Conservation (phyloP, 2,329 filamentous ascomycete species). For the Colletotrichum magnum region DNA sequence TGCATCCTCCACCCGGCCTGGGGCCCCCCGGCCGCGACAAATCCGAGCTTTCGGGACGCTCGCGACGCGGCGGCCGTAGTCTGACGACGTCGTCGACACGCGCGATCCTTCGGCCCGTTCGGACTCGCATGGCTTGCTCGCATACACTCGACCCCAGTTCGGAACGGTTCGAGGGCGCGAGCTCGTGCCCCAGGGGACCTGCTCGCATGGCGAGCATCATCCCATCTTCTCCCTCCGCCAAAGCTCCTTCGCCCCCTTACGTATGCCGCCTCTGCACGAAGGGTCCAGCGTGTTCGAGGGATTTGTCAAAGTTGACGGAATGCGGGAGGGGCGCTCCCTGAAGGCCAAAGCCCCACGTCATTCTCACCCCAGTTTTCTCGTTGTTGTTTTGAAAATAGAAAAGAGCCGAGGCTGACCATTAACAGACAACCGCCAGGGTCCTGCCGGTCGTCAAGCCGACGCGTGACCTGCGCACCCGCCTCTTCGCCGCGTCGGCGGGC, state of each 20-base stretch:
- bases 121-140: conserved; percentile 35
- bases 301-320: conserved; percentile 32
- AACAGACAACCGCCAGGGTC: conserved; percentile 76
- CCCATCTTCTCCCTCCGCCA: conserved; percentile 14
- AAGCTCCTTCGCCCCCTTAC: conserved; percentile 6
- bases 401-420: conserved; percentile 35
- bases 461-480: conserved; percentile 84
- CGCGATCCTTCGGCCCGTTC: conserved; percentile 7
- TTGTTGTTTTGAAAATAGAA: conserved; percentile 17
- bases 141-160: background rate
- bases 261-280: conserved; percentile 17
- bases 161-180: conserved; percentile 23
- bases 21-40: background rate
- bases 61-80: background rate
- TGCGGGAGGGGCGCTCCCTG: background rate
- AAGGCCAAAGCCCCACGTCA: background rate
- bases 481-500: conserved; percentile 80
- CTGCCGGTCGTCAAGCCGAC: conserved; percentile 81
- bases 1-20: conserved; percentile 24
- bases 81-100: background rate
- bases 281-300: conserved; percentile 14
- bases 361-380: background rate
- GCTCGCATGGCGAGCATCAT: conserved; percentile 22
- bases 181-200: conserved; percentile 17
- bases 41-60: conserved; percentile 25